Evolutionary conservation across 1,284 basidiomycete genomes (phyloP).

Genomic region (Entoloma clypeatum): DNA sequence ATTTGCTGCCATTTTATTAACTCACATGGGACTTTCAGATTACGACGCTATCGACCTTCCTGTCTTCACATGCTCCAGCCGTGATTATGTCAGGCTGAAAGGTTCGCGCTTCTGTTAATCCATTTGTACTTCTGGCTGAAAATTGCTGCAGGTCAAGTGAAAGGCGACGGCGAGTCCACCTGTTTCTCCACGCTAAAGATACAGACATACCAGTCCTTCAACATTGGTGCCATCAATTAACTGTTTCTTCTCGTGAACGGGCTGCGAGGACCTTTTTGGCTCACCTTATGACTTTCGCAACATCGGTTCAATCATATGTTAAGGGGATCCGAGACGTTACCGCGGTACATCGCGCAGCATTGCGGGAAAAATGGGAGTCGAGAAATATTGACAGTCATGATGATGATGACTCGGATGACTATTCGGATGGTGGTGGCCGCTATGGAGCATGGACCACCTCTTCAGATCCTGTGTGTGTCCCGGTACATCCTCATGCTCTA

Average conservation of each 20-base stretch:
- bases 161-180: slow-evolving; percentile 53
- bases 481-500: slow-evolving; percentile 31
- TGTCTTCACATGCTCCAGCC: slow-evolving; percentile 57
- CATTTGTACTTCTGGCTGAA: slow-evolving; percentile 11
- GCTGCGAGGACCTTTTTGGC: slow-evolving; percentile 45
- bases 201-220: slow-evolving; percentile 56
- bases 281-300: slow-evolving; percentile 47
- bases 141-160: slow-evolving; percentile 41
- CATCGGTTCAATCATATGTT: slow-evolving; percentile 45
- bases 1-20: background rate
- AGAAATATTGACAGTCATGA: slow-evolving; percentile 17
- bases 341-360: slow-evolving; percentile 40
- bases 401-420: slow-evolving; percentile 22
- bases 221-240: slow-evolving; percentile 55
- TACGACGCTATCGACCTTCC: slow-evolving; percentile 57
- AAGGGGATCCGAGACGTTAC: slow-evolving; percentile 49
- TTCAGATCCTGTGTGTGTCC: slow-evolving; percentile 27
- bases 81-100: slow-evolving; percentile 56
- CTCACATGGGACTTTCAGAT: slow-evolving; percentile 34
- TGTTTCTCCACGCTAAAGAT: slow-evolving; percentile 53
- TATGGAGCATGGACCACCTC: slow-evolving; percentile 14
- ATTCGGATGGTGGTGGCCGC: slow-evolving; percentile 21
- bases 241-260: slow-evolving; percentile 52
- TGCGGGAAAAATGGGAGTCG: slow-evolving; percentile 55
- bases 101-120: slow-evolving; percentile 26